Conservation (phyloP, 305 asterid genomes). For the Andrographis paniculata region DNA sequence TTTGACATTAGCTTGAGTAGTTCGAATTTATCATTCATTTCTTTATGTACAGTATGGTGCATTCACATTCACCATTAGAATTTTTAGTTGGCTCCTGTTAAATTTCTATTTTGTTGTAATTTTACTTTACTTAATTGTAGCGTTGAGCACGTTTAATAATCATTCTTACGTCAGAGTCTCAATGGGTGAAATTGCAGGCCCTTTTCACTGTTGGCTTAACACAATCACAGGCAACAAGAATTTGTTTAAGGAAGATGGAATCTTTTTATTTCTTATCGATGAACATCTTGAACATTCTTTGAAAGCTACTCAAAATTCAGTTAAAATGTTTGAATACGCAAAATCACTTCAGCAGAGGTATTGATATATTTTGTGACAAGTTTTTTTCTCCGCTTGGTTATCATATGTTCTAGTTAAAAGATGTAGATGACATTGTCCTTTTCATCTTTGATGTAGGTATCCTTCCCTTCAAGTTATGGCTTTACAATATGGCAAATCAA, state of each 20-base stretch:
- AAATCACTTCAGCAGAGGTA: constrained; percentile 82
- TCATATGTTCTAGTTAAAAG: neutral
- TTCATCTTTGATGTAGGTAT: constrained; percentile 1
- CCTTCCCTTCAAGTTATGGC: constrained; percentile 1
- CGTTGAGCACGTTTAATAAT: too few relatives aligned
- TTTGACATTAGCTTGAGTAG: too few relatives aligned
- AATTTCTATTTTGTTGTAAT: too few relatives aligned
- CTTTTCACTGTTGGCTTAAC: constrained; percentile 70
- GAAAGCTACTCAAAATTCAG: constrained; percentile 28
- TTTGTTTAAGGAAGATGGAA: constrained; percentile 39
- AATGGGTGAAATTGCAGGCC: constrained; percentile 40
- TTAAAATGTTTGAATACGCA: constrained; percentile 43
- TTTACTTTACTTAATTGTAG: too few relatives aligned
- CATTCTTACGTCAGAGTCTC: constrained; percentile 9
- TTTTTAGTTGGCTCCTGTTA: too few relatives aligned
- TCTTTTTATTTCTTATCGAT: constrained; percentile 46
- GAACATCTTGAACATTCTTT: constrained; percentile 31
- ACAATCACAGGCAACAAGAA: constrained; percentile 25
- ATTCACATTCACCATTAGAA: too few relatives aligned
- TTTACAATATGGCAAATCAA: constrained; percentile 1
- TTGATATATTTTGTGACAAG: constrained; percentile 2
- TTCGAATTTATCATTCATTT: too few relatives aligned
- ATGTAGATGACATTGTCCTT: neutral
- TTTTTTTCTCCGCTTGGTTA: too few relatives aligned
- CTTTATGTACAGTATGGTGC: too few relatives aligned